These are phyloP conservation scores for Debaryomyces prosopidis DNA, from an alignment of 805 yeast genomes.

Conservation along the genomic window DNA sequence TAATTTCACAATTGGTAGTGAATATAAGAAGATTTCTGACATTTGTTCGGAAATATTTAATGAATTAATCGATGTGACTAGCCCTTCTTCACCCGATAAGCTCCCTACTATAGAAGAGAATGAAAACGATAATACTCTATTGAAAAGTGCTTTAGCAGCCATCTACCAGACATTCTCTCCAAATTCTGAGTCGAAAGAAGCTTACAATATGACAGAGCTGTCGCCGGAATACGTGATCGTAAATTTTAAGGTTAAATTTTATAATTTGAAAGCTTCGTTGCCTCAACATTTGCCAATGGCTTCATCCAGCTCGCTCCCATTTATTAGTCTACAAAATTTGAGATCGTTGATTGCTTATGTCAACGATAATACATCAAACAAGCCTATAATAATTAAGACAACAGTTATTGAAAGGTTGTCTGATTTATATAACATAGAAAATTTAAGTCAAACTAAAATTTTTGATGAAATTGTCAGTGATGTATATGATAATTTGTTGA, in stretches of 20 bases:
- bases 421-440: conserved; percentile 38
- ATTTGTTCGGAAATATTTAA: conserved; percentile 26
- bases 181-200: conserved; percentile 3
- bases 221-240: conserved; percentile 56
- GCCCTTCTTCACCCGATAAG: conserved; percentile 1
- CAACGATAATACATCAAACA: conserved; percentile 35
- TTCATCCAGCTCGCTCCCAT: conserved; percentile 49
- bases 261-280: conserved; percentile 57
- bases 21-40: conserved; percentile 24
- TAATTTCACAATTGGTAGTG: conserved; percentile 12
- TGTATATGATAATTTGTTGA: conserved; percentile 55
- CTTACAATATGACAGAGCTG: conserved; percentile 5
- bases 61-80: conserved; percentile 23
- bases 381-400: conserved; percentile 33
- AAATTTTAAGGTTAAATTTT: conserved; percentile 64
- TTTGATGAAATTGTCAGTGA: conserved; percentile 56
- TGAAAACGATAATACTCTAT: conserved; percentile 25
- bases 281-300: conserved; percentile 54
- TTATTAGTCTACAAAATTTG: conserved; percentile 58
- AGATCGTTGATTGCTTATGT: conserved; percentile 62
- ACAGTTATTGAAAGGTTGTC: conserved; percentile 39
- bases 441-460: conserved; percentile 43
- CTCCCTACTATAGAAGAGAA: conserved; percentile 5
- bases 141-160: conserved; percentile 42
- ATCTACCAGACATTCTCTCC: conserved; percentile 40